phyloP scores from a whole-genome alignment of 78 protist species.

The Isochrysis galbana region DNA sequence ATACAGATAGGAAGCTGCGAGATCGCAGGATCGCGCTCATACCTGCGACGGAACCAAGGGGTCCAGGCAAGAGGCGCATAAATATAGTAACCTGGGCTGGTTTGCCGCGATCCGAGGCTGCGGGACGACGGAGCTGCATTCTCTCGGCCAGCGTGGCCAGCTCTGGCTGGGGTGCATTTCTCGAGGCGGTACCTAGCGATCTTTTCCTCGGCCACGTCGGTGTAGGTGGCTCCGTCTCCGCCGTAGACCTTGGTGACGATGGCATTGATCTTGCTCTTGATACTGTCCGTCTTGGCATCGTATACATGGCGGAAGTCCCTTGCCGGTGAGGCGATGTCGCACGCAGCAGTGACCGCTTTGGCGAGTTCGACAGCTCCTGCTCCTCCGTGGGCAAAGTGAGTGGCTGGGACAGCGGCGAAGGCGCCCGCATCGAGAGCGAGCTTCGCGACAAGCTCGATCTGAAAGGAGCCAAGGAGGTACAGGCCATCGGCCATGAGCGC shows the following conservation, averaged over 20 bases:
- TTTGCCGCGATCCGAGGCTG: no score
- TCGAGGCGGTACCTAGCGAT: slow-evolving; percentile 76
- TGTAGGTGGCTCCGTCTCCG: slow-evolving; percentile 82
- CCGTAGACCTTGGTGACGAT: slow-evolving; percentile 86
- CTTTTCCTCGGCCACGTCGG: slow-evolving; percentile 61
- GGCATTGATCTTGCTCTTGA: slow-evolving; percentile 72
- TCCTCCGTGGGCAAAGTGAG: slow-evolving; percentile 92
- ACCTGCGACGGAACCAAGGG: no score
- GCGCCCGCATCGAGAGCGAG: slow-evolving; percentile 83
- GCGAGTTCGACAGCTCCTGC: slow-evolving; percentile 89
- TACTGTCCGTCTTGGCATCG: neutral
- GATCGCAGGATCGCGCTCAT: slow-evolving; percentile 66
- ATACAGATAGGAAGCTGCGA: slow-evolving; percentile 92
- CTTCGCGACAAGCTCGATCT: slow-evolving; percentile 37
- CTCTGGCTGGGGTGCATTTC: no score
- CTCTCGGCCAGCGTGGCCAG: no score
- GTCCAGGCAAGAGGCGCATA: no score
- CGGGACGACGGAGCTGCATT: no score
- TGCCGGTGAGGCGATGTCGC: slow-evolving; percentile 41
- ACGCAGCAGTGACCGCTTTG: slow-evolving; percentile 76
- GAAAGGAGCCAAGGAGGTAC: no score
- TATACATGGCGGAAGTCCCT: slow-evolving; percentile 84
- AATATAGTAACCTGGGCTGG: no score
- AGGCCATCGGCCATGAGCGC: no score
- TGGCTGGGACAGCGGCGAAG: slow-evolving; percentile 69